A percentile compares a stretch with the other conserved stretches of the same genome.
Evolutionary conservation across 2,329 filamentous ascomycete species (phyloP).

Genomic region (Delphinella strobiligena): DNA sequence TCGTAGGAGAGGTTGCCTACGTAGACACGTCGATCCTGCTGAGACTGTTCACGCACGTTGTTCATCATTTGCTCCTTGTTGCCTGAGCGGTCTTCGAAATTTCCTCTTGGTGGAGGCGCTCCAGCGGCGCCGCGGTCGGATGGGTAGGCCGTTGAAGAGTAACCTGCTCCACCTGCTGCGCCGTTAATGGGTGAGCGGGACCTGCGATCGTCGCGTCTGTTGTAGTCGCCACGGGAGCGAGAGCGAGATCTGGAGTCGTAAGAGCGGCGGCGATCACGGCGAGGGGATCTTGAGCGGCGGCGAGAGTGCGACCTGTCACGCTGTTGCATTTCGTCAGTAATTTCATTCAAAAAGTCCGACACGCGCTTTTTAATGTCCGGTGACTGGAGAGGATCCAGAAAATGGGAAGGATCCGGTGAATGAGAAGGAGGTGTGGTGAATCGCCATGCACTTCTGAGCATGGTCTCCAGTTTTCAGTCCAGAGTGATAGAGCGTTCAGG

Average conservation of each 20-base stretch:
- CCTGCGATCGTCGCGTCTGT: slow-evolving; percentile 33
- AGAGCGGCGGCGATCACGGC: slow-evolving; percentile 43
- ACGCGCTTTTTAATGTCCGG: too few species aligned
- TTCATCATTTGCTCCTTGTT: slow-evolving; percentile 95
- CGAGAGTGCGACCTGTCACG: slow-evolving; percentile 75
- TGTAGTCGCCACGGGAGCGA: slow-evolving; percentile 55
- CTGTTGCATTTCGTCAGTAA: slow-evolving; percentile 31
- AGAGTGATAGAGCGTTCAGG: too few species aligned
- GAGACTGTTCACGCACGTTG: slow-evolving; percentile 83
- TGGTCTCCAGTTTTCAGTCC: too few species aligned
- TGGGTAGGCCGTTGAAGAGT: slow-evolving; percentile 39
- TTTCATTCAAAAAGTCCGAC: slow-evolving; percentile 1
- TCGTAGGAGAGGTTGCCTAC: slow-evolving; percentile 98
- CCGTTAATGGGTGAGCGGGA: slow-evolving; percentile 81
- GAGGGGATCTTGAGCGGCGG: slow-evolving; percentile 40
- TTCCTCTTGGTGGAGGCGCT: slow-evolving; percentile 36
- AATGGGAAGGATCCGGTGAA: too few species aligned
- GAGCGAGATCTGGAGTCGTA: slow-evolving; percentile 62
- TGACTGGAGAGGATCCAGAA: too few species aligned
- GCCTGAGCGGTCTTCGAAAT: slow-evolving; percentile 69
- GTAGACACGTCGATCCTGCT: slow-evolving; percentile 98
- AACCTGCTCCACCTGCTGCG: slow-evolving; percentile 55
- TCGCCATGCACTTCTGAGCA: too few species aligned
- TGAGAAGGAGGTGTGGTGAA: too few species aligned
- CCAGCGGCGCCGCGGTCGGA: slow-evolving; percentile 10